Conservation (phyloP, 1,284 basidiomycete species). For the Abortiporus biennis region DNA sequence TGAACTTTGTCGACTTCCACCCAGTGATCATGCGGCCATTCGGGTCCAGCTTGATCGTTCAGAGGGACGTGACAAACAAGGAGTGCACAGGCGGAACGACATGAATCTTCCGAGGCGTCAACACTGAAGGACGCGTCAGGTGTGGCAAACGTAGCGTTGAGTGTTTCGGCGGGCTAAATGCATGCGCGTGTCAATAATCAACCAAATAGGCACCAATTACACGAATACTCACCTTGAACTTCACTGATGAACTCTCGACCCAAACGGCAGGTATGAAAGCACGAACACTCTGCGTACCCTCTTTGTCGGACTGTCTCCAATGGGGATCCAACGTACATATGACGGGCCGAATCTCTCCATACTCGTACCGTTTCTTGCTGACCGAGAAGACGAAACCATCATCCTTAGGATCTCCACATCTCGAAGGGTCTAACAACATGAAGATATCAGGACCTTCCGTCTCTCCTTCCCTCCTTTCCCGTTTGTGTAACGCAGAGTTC, state of each 20-base stretch:
- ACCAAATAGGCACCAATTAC: background rate
- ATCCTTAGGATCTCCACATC: slow-evolving; percentile 64
- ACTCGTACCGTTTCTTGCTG: slow-evolving; percentile 73
- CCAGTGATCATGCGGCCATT: slow-evolving; percentile 78
- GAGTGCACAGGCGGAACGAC: slow-evolving; percentile 69
- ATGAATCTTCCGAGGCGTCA: slow-evolving; percentile 52
- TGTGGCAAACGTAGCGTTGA: slow-evolving; percentile 61
- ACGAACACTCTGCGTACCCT: slow-evolving; percentile 40
- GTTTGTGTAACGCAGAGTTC: slow-evolving; percentile 80
- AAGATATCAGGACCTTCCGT: slow-evolving; percentile 58
- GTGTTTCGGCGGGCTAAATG: slow-evolving; percentile 42
- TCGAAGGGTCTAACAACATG: slow-evolving; percentile 81
- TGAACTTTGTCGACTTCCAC: slow-evolving; percentile 80
- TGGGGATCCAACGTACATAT: slow-evolving; percentile 63
- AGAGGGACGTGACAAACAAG: slow-evolving; percentile 75
- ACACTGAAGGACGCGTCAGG: slow-evolving; percentile 54
- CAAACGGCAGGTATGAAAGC: slow-evolving; percentile 65
- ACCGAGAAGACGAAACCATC: slow-evolving; percentile 84
- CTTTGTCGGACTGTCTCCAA: slow-evolving; percentile 69
- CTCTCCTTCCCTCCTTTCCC: slow-evolving; percentile 37
- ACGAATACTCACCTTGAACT: slow-evolving; percentile 42
- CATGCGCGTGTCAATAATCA: slow-evolving; percentile 9
- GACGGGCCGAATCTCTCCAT: slow-evolving; percentile 72
- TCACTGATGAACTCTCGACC: slow-evolving; percentile 40
- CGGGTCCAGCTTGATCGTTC: slow-evolving; percentile 56